Conservation (phyloP, 345 rosid species). For the Brassica carinata region DNA sequence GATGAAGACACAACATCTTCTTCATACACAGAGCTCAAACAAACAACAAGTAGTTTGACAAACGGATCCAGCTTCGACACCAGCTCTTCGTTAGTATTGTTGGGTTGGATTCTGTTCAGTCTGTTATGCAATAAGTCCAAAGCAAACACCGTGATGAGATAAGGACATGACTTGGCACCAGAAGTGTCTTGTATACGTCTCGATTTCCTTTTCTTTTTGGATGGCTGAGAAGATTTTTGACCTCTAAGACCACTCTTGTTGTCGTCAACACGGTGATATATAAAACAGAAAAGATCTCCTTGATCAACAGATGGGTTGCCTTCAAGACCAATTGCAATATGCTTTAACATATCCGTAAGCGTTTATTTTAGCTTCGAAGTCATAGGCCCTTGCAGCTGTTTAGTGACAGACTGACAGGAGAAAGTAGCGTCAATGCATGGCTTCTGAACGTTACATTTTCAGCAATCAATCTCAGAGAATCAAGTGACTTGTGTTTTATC, state of each 20-base stretch:
- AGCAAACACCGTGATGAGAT: constrained; percentile 71
- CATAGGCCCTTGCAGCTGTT: constrained; percentile 60
- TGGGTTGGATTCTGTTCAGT: constrained; percentile 56
- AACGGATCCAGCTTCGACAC: constrained; percentile 84
- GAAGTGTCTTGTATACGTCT: constrained; percentile 35
- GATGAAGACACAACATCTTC: constrained; percentile 60
- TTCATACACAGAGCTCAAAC: constrained; percentile 83
- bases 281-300: constrained; percentile 64
- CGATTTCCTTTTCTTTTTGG: constrained; percentile 26
- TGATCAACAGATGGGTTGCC: constrained; percentile 69
- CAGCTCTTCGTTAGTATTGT: constrained; percentile 44
- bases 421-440: constrained; percentile 62
- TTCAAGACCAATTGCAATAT: constrained; percentile 74
- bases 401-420: constrained; percentile 53
- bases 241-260: constrained; percentile 46
- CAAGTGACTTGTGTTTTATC: constrained; percentile 64
- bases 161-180: constrained; percentile 52
- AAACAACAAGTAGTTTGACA: constrained; percentile 58
- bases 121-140: constrained; percentile 59
- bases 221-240: constrained; percentile 29
- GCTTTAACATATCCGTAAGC: constrained; percentile 64
- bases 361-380: constrained; percentile 65
- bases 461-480: constrained; percentile 68
- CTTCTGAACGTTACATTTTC: constrained; percentile 63
- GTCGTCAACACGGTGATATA: constrained; percentile 58